phyloP scores from a whole-genome alignment of 768 basidiomycete genomes.

The Termitomyces bulborhizus region DNA sequence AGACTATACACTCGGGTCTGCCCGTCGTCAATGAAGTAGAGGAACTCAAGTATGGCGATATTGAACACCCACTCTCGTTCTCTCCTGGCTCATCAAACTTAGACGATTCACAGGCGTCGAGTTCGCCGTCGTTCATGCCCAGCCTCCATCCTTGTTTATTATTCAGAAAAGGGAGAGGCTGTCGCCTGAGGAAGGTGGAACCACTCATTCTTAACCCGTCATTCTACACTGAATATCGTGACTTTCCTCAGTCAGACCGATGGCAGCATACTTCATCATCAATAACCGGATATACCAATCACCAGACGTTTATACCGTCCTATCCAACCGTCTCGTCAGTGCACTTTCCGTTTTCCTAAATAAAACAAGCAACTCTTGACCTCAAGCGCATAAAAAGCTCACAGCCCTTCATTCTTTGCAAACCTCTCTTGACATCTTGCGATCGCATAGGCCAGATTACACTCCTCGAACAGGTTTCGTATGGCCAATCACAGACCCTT shows the following conservation, averaged over 20 bases:
- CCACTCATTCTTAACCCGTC: neutral
- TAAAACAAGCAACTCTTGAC: too few species aligned
- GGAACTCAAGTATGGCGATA: constrained; percentile 67
- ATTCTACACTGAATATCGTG: constrained; percentile 3
- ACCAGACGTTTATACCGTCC: constrained; percentile 76
- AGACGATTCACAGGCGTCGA: constrained; percentile 83
- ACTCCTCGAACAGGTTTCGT: constrained; percentile 79
- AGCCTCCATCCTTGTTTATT: constrained; percentile 78
- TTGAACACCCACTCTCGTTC: neutral
- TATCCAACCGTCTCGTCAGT: constrained; percentile 78
- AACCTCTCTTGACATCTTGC: constrained; percentile 69
- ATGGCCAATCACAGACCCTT: constrained; percentile 73
- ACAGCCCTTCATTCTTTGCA: constrained; percentile 68
- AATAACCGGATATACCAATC: constrained; percentile 87
- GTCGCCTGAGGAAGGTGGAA: constrained; percentile 77
- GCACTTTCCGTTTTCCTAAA: neutral
- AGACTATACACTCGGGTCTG: constrained; percentile 81
- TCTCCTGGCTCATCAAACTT: constrained; percentile 6
- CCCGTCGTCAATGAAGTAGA: constrained; percentile 76
- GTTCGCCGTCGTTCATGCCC: constrained; percentile 77
- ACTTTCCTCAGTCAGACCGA: constrained; percentile 50
- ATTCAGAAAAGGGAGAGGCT: constrained; percentile 85
- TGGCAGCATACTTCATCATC: constrained; percentile 84
- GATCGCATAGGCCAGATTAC: constrained; percentile 71
- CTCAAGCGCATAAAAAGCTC: constrained; percentile 33